Conservation (phyloP, 306 rosid genomes). For the Pachyrhizus erosus region DNA sequence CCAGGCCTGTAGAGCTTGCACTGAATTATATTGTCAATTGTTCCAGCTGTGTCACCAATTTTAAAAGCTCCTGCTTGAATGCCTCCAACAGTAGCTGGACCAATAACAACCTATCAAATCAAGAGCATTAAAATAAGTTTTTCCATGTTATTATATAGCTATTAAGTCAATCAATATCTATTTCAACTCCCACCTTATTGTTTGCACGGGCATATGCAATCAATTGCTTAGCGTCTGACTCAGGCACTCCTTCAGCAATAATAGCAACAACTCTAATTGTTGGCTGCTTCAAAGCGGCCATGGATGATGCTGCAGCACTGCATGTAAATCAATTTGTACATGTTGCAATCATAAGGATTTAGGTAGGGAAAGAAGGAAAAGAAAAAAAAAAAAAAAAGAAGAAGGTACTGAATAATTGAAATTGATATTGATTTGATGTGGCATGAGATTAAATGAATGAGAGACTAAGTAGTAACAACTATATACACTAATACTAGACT, state of each 20-base stretch:
- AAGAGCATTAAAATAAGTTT: conserved; percentile 43
- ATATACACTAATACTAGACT: neutral
- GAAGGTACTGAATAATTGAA: neutral
- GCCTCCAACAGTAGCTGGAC: conserved; percentile 99
- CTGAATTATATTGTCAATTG: conserved; percentile 89
- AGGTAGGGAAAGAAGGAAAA: conserved; percentile 17
- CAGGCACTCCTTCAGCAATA: conserved; percentile 99
- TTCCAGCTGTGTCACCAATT: conserved; percentile 99
- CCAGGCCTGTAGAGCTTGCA: conserved; percentile 99
- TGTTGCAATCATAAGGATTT: conserved; percentile 1
- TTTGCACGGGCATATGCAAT: conserved; percentile 91
- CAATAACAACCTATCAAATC: conserved; percentile 80
- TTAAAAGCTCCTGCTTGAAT: conserved; percentile 99
- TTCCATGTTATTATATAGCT: conserved; percentile 20
- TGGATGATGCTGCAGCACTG: conserved; percentile 98
- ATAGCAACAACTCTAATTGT: conserved; percentile 95
- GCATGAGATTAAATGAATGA: conserved; percentile 6
- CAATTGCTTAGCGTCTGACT: conserved; percentile 90
- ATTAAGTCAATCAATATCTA: conserved; percentile 33
- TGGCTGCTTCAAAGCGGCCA: conserved; percentile 92
- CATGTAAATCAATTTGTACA: conserved; percentile 38
- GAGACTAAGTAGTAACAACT: neutral
- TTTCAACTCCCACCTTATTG: conserved; percentile 73
- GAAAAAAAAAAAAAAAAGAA: neutral
- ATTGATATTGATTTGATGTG: conserved; percentile 8